Evolutionary conservation across 768 basidiomycete genomes (phyloP).

Genomic region (Russula sp.): DNA sequence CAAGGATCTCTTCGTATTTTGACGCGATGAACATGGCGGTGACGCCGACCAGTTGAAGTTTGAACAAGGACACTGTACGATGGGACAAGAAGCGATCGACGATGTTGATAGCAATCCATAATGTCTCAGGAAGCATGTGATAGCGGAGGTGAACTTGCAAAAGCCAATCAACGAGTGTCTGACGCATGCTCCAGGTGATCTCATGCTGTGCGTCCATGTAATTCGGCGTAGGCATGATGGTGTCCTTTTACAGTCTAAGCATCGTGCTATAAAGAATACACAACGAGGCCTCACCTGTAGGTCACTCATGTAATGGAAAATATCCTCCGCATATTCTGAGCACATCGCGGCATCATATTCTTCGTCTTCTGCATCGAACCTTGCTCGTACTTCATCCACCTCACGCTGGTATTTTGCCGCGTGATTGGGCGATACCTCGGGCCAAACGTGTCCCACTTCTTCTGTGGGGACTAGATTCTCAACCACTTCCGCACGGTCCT

Average conservation of each 20-base stretch:
- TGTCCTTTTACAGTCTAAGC: conserved; percentile 45
- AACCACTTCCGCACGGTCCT: conserved; percentile 35
- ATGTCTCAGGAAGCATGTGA: conserved; percentile 97
- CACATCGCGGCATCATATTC: conserved; percentile 90
- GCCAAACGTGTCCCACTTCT: conserved; percentile 43
- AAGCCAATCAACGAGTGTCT: conserved; percentile 96
- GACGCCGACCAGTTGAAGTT: conserved; percentile 93
- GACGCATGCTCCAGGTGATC: conserved; percentile 90
- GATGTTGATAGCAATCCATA: conserved; percentile 98
- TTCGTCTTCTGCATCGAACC: conserved; percentile 66
- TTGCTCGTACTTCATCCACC: conserved; percentile 54
- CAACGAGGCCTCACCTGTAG: conserved; percentile 61
- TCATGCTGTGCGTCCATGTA: conserved; percentile 95
- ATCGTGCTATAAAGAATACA: neutral
- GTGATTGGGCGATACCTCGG: conserved; percentile 60
- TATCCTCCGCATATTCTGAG: conserved; percentile 97
- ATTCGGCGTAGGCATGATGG: conserved; percentile 82
- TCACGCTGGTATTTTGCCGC: conserved; percentile 51
- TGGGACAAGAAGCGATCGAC: conserved; percentile 66
- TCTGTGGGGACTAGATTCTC: conserved; percentile 32
- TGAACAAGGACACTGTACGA: conserved; percentile 70
- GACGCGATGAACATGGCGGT: conserved; percentile 99
- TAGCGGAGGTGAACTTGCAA: conserved; percentile 96
- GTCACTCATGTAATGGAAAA: conserved; percentile 92
- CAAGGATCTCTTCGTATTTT: conserved; percentile 98